phyloP scores from a whole-genome alignment of 495 filamentous ascomycete species.

The Penicillium herquei region DNA sequence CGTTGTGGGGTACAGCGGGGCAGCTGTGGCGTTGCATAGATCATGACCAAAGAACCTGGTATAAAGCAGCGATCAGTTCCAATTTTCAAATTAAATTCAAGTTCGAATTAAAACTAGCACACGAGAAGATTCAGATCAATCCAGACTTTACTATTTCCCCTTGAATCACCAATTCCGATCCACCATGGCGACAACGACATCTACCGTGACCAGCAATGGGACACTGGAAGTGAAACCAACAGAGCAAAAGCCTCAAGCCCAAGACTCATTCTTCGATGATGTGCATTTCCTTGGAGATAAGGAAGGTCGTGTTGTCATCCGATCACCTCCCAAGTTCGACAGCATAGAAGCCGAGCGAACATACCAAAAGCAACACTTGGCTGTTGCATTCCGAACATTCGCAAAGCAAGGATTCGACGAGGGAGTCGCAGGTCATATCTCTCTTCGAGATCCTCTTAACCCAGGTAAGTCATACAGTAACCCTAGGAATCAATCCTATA shows the following conservation, averaged over 20 bases:
- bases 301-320: background rate
- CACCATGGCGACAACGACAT: background rate
- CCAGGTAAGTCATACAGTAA: background rate
- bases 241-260: background rate
- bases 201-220: background rate
- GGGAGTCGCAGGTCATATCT: slow-evolving; percentile 64
- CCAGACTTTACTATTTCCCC: too few relatives aligned
- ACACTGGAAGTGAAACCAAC: background rate
- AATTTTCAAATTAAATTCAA: background rate
- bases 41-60: background rate
- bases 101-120: too few relatives aligned
- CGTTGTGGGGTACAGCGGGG: background rate
- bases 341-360: slow-evolving; percentile 40
- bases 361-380: slow-evolving; percentile 61
- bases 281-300: background rate
- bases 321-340: background rate
- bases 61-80: background rate
- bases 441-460: slow-evolving; percentile 57
- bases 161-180: background rate
- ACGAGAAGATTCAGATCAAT: too few relatives aligned
- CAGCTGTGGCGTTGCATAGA: background rate
- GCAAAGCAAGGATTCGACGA: slow-evolving; percentile 58
- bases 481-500: background rate
- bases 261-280: background rate
- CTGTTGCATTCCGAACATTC: slow-evolving; percentile 57